These are phyloP conservation scores for Microdochium paspali DNA, from an alignment of 2,329 filamentous ascomycete species.

Conservation along the genomic window DNA sequence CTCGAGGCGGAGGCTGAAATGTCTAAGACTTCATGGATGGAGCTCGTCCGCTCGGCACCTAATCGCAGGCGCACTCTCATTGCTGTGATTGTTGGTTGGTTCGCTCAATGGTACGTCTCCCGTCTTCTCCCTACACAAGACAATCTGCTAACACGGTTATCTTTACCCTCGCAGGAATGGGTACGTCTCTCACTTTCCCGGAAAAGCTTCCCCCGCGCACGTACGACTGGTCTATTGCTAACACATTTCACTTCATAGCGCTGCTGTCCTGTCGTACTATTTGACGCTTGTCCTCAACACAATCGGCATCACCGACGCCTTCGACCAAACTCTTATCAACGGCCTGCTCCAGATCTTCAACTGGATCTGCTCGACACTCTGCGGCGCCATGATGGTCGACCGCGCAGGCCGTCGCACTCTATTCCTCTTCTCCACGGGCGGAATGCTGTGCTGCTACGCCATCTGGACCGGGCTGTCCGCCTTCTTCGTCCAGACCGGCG, in stretches of 20 bases:
- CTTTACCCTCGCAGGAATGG: neutral
- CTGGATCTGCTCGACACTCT: neutral
- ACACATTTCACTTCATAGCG: too few relatives aligned
- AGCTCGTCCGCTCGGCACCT: conserved; percentile 37
- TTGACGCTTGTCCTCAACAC: conserved; percentile 19
- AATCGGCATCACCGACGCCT: conserved; percentile 19
- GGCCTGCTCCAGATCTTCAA: conserved; percentile 11
- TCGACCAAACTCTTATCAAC: conserved; percentile 22
- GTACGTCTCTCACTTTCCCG: too few relatives aligned
- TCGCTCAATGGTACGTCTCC: conserved; percentile 39
- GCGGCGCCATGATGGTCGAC: conserved; percentile 5
- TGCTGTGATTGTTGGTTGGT: conserved; percentile 41
- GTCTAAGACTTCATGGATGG: conserved; percentile 32
- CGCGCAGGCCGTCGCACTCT: conserved; percentile 10
- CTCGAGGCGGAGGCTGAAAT: conserved; percentile 14
- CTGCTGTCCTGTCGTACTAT: conserved; percentile 24
- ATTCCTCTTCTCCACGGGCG: conserved; percentile 10
- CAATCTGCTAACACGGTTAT: neutral
- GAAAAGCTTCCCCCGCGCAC: too few relatives aligned
- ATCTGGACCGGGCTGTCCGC: conserved; percentile 6
- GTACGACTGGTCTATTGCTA: too few relatives aligned
- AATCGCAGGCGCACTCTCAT: conserved; percentile 46
- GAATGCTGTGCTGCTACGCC: conserved; percentile 7
- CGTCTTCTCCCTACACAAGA: too few relatives aligned
- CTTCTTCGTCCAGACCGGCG: conserved; percentile 3